Evolutionary conservation across 106 monocot species (phyloP).

Genomic region (Allium cepa): DNA sequence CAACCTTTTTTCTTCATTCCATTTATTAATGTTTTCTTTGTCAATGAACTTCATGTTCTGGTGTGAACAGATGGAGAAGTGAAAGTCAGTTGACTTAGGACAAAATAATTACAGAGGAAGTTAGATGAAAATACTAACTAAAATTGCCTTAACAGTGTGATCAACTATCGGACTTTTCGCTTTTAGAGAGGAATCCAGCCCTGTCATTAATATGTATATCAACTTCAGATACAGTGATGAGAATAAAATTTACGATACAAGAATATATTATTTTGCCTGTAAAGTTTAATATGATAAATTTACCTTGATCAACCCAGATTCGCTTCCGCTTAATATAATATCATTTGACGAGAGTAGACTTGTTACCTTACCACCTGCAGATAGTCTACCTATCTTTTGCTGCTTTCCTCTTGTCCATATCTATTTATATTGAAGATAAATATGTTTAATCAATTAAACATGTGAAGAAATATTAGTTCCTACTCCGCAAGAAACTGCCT

Average conservation of each 20-base stretch:
- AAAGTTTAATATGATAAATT: not conserved
- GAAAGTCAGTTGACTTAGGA: not conserved
- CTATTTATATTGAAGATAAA: constrained; percentile 20
- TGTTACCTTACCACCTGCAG: constrained; percentile 85
- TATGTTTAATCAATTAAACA: not conserved
- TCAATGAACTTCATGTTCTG: too few species aligned
- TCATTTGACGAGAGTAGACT: constrained; percentile 82
- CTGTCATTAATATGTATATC: constrained; percentile 21
- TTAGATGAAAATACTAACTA: constrained; percentile 6
- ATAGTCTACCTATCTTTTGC: constrained; percentile 89
- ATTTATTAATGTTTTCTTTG: too few species aligned
- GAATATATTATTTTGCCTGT: not conserved
- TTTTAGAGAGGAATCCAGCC: constrained; percentile 68
- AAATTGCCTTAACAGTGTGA: not conserved
- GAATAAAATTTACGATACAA: not conserved
- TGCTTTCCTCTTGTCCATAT: constrained; percentile 84
- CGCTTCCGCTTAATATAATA: constrained; percentile 79
- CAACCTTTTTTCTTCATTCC: too few species aligned
- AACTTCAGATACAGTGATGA: not conserved
- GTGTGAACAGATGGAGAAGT: too few species aligned
- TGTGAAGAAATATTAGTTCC: too few species aligned
- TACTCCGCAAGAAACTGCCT: too few species aligned
- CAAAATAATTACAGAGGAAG: not conserved
- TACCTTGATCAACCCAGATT: constrained; percentile 86
- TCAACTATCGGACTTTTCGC: not conserved